phyloP scores from a whole-genome alignment of 331 rosid genomes.

The Quercus phellos region DNA sequence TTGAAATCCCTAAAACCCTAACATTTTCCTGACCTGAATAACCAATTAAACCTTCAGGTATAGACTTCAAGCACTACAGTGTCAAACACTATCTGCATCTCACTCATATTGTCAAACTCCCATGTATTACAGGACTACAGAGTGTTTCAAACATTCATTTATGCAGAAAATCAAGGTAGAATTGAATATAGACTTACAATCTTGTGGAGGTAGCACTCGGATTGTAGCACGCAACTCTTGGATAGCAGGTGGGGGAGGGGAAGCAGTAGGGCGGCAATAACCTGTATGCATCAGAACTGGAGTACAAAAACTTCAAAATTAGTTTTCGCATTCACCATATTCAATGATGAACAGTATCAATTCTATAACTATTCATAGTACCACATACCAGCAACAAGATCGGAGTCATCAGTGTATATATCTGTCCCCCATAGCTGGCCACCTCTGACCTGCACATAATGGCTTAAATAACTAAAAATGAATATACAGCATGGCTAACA shows the following conservation, averaged over 20 bases:
- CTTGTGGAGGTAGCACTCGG: slow-evolving; percentile 81
- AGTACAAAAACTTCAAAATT: slow-evolving; percentile 33
- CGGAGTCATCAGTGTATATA: slow-evolving; percentile 92
- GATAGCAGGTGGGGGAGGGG: slow-evolving; percentile 83
- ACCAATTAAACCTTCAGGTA: not conserved
- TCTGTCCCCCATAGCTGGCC: slow-evolving; percentile 98
- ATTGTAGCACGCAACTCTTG: slow-evolving; percentile 80
- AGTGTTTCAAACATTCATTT: not conserved
- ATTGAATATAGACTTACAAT: slow-evolving; percentile 51
- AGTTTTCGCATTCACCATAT: slow-evolving; percentile 1
- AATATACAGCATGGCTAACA: not conserved
- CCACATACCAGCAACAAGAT: slow-evolving; percentile 88
- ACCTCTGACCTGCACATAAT: slow-evolving; percentile 77
- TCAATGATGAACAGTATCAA: slow-evolving; percentile 12
- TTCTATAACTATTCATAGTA: not conserved
- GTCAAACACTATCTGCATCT: not conserved
- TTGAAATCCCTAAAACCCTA: not conserved
- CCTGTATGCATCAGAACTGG: slow-evolving; percentile 98
- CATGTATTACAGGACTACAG: not conserved
- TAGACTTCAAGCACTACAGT: too few relatives aligned
- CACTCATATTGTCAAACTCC: not conserved
- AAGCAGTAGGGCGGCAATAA: slow-evolving; percentile 95
- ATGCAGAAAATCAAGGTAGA: slow-evolving; percentile 3
- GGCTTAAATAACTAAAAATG: slow-evolving; percentile 8
- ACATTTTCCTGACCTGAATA: not conserved